Base-by-base conservation (phyloP, 169 alveolate species). In the Plasmodium vivax region DNA sequence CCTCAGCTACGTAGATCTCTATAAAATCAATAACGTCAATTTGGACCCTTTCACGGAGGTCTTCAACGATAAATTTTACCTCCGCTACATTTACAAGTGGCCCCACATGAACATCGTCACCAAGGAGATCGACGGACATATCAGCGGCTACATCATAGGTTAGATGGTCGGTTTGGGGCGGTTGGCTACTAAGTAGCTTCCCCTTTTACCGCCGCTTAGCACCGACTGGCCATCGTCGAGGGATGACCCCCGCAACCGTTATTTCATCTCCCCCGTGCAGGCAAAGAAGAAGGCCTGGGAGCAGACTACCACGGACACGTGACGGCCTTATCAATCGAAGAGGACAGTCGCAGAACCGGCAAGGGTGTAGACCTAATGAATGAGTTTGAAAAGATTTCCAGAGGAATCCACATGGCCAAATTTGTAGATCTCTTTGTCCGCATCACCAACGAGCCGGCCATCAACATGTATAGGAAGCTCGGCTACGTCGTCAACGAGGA, bases 361-460 rank as follows among this genome's bases (percentile, higher is more conserved):
- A 92, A 88, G 45, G 97, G 96, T 2, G 56, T 94, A 27, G 94
- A 81, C 73, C 79, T 96, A 68, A 95, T 96, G 96, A 51, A 79
- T 23, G 96, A 96, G 56, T 96, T 96, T 77, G 97, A 96, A 87
- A 85, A 88, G 47, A 94, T 84, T 45, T 93, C 97, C 19, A 85
- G 85, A 14, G 82, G 45, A 34, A 87, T 85, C 68, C 95, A 90
- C 19, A 45, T 75, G 10, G 95, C 96, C 4, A 62, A 82, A 36
- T 96, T 75, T 83, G 93, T 96, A 8, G 95, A 96, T 82, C 90
- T 96, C 32, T 93, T 82, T 74, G 97, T 96, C 30, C 93, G 95
- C 51, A 80, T 83, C 3, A 68, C 88, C 5, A 96, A 96, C 82
- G 79, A 81, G 12, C 96, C 93, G 56, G 97, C 97, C 16, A 80